phyloP scores from a whole-genome alignment of 768 basidiomycete genomes.

The Tremella mesenterica region DNA sequence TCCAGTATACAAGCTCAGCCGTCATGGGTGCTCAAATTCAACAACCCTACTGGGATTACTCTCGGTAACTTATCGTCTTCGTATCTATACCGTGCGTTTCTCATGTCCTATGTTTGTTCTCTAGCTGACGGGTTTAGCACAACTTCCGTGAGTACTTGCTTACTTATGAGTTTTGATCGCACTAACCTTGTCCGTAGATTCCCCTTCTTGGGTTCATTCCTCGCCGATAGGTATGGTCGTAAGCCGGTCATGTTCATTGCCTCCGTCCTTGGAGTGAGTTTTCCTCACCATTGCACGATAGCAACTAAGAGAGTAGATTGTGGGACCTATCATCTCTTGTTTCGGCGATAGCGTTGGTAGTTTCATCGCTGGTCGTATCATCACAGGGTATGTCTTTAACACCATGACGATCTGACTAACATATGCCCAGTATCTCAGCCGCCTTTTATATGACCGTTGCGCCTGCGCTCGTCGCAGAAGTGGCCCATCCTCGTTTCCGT shows the following conservation, averaged over 20 bases:
- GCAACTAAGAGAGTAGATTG: constrained; percentile 1
- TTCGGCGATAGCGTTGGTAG: constrained; percentile 14
- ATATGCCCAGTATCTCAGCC: not conserved
- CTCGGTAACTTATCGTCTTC: constrained; percentile 27
- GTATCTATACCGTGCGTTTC: constrained; percentile 9
- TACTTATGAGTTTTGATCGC: not conserved
- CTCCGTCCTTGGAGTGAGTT: not conserved
- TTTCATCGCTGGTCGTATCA: constrained; percentile 23
- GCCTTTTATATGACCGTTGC: not conserved
- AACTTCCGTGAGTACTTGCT: not conserved
- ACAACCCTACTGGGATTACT: constrained; percentile 17
- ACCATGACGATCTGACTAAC: not conserved
- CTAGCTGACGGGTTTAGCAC: not conserved
- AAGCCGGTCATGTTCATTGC: not conserved
- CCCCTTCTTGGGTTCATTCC: not conserved
- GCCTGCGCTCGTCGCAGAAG: not conserved
- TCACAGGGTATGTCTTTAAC: constrained; percentile 48
- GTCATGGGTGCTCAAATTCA: constrained; percentile 11
- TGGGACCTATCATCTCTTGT: constrained; percentile 9
- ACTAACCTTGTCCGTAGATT: too few relatives aligned
- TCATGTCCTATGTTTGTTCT: not conserved
- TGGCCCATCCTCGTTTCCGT: constrained; percentile 4
- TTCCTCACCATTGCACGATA: not conserved
- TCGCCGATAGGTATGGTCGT: not conserved
- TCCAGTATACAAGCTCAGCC: not conserved